Conservation (phyloP, 2,329 filamentous ascomycete genomes). For the Claviceps sp. region DNA sequence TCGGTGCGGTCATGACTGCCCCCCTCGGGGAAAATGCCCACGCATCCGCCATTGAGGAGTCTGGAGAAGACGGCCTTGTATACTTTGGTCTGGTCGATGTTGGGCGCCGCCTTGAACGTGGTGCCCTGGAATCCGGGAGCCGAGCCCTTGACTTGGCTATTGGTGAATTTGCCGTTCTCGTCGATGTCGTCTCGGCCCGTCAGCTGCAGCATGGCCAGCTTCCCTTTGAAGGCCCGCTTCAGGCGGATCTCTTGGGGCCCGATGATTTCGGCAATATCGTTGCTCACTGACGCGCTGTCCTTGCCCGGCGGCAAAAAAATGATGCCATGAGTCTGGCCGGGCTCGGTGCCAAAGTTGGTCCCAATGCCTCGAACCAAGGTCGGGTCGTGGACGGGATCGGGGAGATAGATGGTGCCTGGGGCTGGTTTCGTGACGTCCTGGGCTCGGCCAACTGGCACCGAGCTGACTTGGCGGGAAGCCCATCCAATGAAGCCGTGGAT, state of each 20-base stretch:
- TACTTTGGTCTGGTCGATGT: conserved; percentile 86
- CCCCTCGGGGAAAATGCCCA: conserved; percentile 94
- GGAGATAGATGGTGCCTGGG: conserved; percentile 71
- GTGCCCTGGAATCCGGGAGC: conserved; percentile 58
- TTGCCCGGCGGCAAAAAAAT: conserved; percentile 78
- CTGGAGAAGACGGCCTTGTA: conserved; percentile 87
- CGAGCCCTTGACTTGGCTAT: conserved; percentile 38
- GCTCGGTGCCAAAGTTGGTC: conserved; percentile 63
- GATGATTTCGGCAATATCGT: conserved; percentile 71
- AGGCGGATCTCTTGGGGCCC: conserved; percentile 69
- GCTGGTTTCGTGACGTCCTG: conserved; percentile 77
- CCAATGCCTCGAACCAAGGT: conserved; percentile 65
- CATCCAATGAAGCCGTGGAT: conserved; percentile 88
- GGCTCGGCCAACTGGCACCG: conserved; percentile 84
- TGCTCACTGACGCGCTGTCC: conserved; percentile 59
- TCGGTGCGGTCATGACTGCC: conserved; percentile 92
- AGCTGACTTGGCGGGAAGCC: conserved; percentile 71
- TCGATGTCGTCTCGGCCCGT: conserved; percentile 66
- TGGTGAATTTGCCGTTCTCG: conserved; percentile 48
- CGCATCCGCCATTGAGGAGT: conserved; percentile 69
- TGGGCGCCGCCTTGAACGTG: conserved; percentile 77
- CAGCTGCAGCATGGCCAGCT: conserved; percentile 62
- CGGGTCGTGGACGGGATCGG: conserved; percentile 75
- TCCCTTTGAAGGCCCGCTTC: conserved; percentile 77
- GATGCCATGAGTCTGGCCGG: conserved; percentile 67